Conservation (phyloP, 2,329 filamentous ascomycete species). For the Cryphonectria parasitica region DNA sequence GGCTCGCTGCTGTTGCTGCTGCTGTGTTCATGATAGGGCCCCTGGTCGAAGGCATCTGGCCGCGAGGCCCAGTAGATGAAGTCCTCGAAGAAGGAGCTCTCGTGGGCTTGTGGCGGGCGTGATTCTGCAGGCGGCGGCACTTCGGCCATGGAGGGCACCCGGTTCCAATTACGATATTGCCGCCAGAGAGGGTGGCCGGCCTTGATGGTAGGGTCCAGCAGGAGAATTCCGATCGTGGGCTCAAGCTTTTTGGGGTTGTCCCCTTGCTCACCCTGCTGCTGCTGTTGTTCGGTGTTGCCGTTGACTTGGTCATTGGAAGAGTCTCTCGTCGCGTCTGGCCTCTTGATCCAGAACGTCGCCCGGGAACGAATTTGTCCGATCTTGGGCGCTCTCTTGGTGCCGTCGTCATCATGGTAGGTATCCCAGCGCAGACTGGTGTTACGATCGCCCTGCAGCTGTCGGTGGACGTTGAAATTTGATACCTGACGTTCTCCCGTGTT, state of each 20-base stretch:
- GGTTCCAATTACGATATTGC: constrained; percentile 33
- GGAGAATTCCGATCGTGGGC: constrained; percentile 25
- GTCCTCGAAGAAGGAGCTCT: constrained; percentile 32
- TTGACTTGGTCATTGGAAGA: constrained; percentile 18
- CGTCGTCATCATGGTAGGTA: neutral
- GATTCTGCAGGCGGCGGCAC: neutral
- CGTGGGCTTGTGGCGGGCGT: neutral
- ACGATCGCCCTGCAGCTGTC: constrained; percentile 34
- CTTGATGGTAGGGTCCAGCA: constrained; percentile 18
- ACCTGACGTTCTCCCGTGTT: constrained; percentile 26
- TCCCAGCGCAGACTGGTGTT: constrained; percentile 36
- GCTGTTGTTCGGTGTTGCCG: neutral
- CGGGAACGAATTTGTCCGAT: constrained; percentile 34
- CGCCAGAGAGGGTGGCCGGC: constrained; percentile 33
- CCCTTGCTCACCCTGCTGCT: neutral
- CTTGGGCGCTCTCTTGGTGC: constrained; percentile 21
- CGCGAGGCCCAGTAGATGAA: constrained; percentile 36
- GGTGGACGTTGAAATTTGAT: constrained; percentile 32
- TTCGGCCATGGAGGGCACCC: constrained; percentile 20
- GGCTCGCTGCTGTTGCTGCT: constrained; percentile 1
- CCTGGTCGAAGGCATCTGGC: constrained; percentile 26
- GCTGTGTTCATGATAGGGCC: neutral
- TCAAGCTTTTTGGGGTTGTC: constrained; percentile 9
- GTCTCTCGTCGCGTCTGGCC: constrained; percentile 20
- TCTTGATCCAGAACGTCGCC: constrained; percentile 35